Percentiles rank a stretch among this genome's conserved stretches.
phyloP scores from a whole-genome alignment of 352 stramenopile species.

The Elongisporangium prolatum region DNA sequence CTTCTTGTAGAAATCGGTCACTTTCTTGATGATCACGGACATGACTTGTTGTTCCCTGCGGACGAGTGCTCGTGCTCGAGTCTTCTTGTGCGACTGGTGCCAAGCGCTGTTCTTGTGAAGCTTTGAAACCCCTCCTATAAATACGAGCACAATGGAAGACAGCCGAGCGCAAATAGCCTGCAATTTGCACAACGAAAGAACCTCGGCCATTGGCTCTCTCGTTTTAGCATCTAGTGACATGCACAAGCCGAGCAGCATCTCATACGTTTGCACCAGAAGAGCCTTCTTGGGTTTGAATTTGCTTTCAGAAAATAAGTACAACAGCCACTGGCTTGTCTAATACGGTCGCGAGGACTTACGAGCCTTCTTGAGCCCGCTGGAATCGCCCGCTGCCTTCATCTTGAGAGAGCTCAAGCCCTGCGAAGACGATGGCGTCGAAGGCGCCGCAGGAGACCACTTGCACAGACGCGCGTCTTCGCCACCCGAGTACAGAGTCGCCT shows the following conservation, averaged over 20 bases:
- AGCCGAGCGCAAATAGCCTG: not conserved
- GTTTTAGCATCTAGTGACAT: not conserved
- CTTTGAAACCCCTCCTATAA: not conserved
- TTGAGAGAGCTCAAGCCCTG: constrained; percentile 11
- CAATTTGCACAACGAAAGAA: not conserved
- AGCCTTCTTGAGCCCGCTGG: constrained; percentile 58
- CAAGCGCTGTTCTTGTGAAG: not conserved
- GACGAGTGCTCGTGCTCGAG: not conserved
- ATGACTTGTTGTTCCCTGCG: constrained; percentile 14
- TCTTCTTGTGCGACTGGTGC: not conserved
- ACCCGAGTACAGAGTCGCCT: constrained; percentile 63
- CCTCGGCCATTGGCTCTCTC: not conserved
- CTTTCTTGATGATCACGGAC: constrained; percentile 82
- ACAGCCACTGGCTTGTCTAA: constrained; percentile 14
- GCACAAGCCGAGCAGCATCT: not conserved
- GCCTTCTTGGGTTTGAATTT: not conserved
- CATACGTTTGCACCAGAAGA: not conserved
- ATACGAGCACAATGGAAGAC: not conserved
- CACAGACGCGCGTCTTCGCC: constrained; percentile 86
- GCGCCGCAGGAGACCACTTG: constrained; percentile 41
- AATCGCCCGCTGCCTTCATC: constrained; percentile 28
- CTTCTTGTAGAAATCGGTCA: constrained; percentile 87
- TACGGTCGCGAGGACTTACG: constrained; percentile 73
- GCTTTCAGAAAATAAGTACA: not conserved
- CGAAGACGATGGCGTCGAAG: not conserved